Percentiles rank a stretch among this genome's conserved stretches.
These are phyloP conservation scores for Quercus mongolica DNA, from an alignment of 306 rosid species.

Conservation along the genomic window DNA sequence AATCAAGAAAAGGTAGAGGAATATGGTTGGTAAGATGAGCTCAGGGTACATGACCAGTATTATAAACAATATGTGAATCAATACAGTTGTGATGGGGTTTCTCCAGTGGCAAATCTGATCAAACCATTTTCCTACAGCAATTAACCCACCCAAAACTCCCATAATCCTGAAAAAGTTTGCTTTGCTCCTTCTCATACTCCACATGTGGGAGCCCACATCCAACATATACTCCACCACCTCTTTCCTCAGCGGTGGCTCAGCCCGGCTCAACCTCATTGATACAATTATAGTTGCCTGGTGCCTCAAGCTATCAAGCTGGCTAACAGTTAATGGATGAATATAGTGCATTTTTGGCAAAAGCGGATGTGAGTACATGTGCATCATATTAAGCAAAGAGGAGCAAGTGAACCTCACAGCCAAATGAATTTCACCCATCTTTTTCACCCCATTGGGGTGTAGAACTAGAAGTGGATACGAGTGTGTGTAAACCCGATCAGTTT, in stretches of 20 bases:
- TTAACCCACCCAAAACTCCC: slow-evolving; percentile 84
- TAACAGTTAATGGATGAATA: slow-evolving; percentile 80
- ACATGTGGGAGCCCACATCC: slow-evolving; percentile 94
- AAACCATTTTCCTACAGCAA: slow-evolving; percentile 98
- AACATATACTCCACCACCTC: slow-evolving; percentile 95
- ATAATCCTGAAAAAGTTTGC: slow-evolving; percentile 93
- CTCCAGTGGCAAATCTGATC: slow-evolving; percentile 96
- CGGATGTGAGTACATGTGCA: slow-evolving; percentile 96
- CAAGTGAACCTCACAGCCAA: slow-evolving; percentile 95
- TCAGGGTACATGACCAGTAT: slow-evolving; percentile 96
- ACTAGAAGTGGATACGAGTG: slow-evolving; percentile 93
- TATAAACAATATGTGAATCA: slow-evolving; percentile 79
- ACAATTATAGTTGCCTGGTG: slow-evolving; percentile 95
- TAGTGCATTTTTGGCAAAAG: slow-evolving; percentile 96
- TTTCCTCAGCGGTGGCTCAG: slow-evolving; percentile 90
- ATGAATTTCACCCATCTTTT: slow-evolving; percentile 99
- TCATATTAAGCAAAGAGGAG: slow-evolving; percentile 89
- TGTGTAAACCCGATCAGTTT: slow-evolving; percentile 86
- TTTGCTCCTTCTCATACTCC: slow-evolving; percentile 98
- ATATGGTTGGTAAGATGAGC: slow-evolving; percentile 90
- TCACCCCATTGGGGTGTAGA: slow-evolving; percentile 79
- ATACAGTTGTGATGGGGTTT: slow-evolving; percentile 90
- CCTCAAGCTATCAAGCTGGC: slow-evolving; percentile 91
- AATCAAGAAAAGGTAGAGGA: slow-evolving; percentile 93
- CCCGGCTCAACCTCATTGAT: slow-evolving; percentile 77